Conservation (phyloP, 164 flowering plant species). For the Warburgia ugandensis region DNA sequence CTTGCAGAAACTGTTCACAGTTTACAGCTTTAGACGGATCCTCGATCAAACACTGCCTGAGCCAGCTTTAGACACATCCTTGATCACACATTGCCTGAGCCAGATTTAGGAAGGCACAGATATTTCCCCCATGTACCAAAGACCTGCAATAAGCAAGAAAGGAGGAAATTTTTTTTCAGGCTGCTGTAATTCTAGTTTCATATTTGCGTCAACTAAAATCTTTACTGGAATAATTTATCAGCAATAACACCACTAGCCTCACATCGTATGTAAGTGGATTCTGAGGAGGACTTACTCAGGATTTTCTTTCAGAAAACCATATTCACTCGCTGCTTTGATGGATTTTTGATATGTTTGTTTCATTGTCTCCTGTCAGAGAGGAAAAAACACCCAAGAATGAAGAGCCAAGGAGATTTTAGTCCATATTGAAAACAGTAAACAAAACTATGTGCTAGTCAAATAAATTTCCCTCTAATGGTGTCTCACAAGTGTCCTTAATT, state of each 20-base stretch:
- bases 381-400: background rate
- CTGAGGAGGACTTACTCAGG: slow-evolving; percentile 94
- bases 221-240: background rate
- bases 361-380: slow-evolving; percentile 73
- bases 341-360: slow-evolving; percentile 86
- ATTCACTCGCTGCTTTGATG: slow-evolving; percentile 80
- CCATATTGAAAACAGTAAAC: background rate
- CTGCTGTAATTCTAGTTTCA: background rate
- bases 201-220: no score
- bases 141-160: slow-evolving; percentile 43
- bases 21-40: no score
- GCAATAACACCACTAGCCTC: no score
- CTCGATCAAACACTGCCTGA: no score
- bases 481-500: no score
- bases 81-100: slow-evolving; percentile 91
- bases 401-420: background rate
- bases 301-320: slow-evolving; percentile 82
- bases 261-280: no score
- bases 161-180: background rate
- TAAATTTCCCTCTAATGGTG: no score
- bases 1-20: no score
- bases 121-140: slow-evolving; percentile 72
- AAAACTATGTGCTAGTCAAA: background rate
- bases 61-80: slow-evolving; percentile 93
- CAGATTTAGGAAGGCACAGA: slow-evolving; percentile 67